Conservation (phyloP, 768 basidiomycete species). For the Suillus alpinus region DNA sequence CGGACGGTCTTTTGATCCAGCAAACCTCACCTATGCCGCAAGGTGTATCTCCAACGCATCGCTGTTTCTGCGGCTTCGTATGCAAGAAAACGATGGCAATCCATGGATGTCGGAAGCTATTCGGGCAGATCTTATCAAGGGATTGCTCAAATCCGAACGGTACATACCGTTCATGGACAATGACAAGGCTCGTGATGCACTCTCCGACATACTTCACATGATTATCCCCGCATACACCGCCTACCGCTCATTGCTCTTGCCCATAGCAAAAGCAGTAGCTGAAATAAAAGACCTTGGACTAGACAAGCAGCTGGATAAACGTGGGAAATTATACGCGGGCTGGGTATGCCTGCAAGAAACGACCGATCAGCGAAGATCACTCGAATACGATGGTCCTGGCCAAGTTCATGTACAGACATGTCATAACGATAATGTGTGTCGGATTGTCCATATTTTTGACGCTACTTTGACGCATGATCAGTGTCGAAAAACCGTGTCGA, state of each 20-base stretch:
- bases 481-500: slow-evolving; percentile 19
- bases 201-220: slow-evolving; percentile 11
- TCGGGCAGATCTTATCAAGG: slow-evolving; percentile 16
- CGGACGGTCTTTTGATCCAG: slow-evolving; percentile 12
- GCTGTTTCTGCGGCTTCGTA: slow-evolving; percentile 13
- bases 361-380: slow-evolving; percentile 16
- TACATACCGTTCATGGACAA: slow-evolving; percentile 19
- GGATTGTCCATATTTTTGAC: not conserved
- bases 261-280: slow-evolving; percentile 11
- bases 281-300: slow-evolving; percentile 5
- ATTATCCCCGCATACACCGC: slow-evolving; percentile 23
- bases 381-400: slow-evolving; percentile 15
- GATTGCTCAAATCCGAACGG: slow-evolving; percentile 23
- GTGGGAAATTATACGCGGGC: slow-evolving; percentile 18
- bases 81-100: slow-evolving; percentile 24
- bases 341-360: slow-evolving; percentile 19
- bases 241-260: slow-evolving; percentile 23
- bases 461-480: not conserved
- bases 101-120: slow-evolving; percentile 27
- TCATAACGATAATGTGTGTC: slow-evolving; percentile 21
- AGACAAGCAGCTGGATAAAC: slow-evolving; percentile 13
- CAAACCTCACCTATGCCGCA: slow-evolving; percentile 13
- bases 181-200: slow-evolving; percentile 5
- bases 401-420: slow-evolving; percentile 23
- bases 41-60: slow-evolving; percentile 22